These are phyloP conservation scores for Penicillium mononematosum DNA, from an alignment of 495 filamentous ascomycete species.

Conservation along the genomic window DNA sequence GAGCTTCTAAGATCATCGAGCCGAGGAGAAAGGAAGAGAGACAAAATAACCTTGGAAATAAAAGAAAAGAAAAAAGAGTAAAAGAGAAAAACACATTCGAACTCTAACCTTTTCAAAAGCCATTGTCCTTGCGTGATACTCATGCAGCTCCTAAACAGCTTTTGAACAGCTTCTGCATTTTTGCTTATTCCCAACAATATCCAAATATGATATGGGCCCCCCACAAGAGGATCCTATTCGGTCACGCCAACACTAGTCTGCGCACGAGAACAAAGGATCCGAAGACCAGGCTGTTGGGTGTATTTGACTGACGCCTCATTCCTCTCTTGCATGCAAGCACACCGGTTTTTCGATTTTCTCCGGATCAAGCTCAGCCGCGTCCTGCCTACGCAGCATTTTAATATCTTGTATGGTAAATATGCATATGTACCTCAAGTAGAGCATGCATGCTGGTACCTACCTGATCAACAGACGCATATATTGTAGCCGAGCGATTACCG, in stretches of 20 bases:
- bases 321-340: not conserved
- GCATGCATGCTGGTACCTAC: not conserved
- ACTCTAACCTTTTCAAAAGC: not conserved
- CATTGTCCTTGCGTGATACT: not conserved
- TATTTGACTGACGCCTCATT: not conserved
- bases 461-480: not conserved
- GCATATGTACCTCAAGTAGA: not conserved
- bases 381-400: not conserved
- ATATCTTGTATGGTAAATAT: not conserved
- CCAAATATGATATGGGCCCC: not conserved
- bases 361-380: constrained; percentile 2
- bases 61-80: no score
- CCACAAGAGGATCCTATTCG: not conserved
- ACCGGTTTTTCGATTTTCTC: constrained; percentile 2
- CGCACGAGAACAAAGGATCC: constrained; percentile 1
- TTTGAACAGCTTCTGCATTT: not conserved
- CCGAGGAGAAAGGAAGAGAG: not conserved
- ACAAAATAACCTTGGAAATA: no score
- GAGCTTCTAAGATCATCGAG: not conserved
- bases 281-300: constrained; percentile 16
- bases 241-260: not conserved
- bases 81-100: not conserved
- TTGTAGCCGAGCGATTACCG: constrained; percentile 3
- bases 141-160: not conserved
- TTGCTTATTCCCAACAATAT: not conserved